Conservation (phyloP, 2,329 filamentous ascomycete genomes). For the Monosporascus sp. region DNA sequence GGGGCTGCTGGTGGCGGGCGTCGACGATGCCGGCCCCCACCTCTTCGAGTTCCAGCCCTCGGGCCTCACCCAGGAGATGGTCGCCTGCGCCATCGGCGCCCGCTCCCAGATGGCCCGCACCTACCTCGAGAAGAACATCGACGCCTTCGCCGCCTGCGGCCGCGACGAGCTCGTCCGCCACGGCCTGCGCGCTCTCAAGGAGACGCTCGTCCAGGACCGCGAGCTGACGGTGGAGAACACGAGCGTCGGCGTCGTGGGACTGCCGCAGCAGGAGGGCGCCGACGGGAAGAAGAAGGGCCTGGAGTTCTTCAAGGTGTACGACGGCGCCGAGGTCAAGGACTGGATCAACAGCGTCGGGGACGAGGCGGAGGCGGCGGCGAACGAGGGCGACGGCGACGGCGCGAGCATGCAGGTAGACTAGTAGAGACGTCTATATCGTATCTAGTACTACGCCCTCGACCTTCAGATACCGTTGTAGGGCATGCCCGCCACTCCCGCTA, state of each 20-base stretch:
- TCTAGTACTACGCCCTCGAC: neutral
- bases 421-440: constrained; percentile 9
- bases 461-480: no score
- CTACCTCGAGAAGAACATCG: constrained; percentile 89
- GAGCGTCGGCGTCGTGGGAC: constrained; percentile 74
- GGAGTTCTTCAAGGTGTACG: constrained; percentile 85
- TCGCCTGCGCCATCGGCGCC: constrained; percentile 91
- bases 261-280: constrained; percentile 41
- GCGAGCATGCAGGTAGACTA: constrained; percentile 44
- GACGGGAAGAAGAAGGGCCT: constrained; percentile 44
- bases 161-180: constrained; percentile 87
- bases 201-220: constrained; percentile 94
- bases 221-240: constrained; percentile 97
- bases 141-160: constrained; percentile 69
- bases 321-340: constrained; percentile 78
- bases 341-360: constrained; percentile 73
- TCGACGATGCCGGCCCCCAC: constrained; percentile 90
- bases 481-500: neutral
- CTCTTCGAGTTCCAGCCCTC: constrained; percentile 97
- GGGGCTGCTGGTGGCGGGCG: constrained; percentile 84
- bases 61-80: constrained; percentile 95
- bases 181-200: constrained; percentile 85
- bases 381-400: constrained; percentile 36
- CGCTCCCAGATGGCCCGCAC: constrained; percentile 96
- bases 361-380: constrained; percentile 43